Percentiles rank a stretch among this genome's conserved stretches.
Evolutionary conservation across 768 basidiomycete species (phyloP).

Genomic region (Rhizopogon salebrosus): DNA sequence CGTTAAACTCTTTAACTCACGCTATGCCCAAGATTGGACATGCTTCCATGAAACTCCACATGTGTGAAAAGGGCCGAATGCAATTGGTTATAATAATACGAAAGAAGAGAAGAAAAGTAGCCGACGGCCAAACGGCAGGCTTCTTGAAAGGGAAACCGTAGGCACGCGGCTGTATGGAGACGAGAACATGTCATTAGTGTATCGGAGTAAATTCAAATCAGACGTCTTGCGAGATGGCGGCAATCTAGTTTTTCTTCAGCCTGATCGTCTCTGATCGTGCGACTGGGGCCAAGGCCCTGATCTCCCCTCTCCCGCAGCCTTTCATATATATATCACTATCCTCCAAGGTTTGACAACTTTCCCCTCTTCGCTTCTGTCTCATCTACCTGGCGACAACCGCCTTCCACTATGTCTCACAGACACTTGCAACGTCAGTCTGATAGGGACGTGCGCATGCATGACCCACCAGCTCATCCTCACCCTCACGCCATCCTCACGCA

Average conservation of each 20-base stretch:
- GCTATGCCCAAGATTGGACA: conserved; percentile 26
- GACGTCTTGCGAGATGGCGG: conserved; percentile 33
- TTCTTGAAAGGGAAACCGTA: conserved; percentile 35
- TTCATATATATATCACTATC: conserved; percentile 56
- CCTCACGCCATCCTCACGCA: conserved; percentile 39
- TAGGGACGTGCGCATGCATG: conserved; percentile 61
- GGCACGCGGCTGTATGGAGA: conserved; percentile 56
- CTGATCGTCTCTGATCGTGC: conserved; percentile 65
- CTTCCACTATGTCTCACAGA: conserved; percentile 50
- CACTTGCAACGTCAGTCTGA: conserved; percentile 56
- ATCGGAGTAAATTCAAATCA: conserved; percentile 35
- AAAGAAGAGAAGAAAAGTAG: conserved; percentile 22
- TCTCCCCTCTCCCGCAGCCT: conserved; percentile 36
- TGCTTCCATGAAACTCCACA: conserved; percentile 33
- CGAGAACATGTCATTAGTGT: conserved; percentile 27
- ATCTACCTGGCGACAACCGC: conserved; percentile 20
- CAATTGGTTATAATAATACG: not conserved
- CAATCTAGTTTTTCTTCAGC: conserved; percentile 33
- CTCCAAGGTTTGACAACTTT: conserved; percentile 38
- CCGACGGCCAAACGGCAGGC: conserved; percentile 45
- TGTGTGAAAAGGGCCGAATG: conserved; percentile 9
- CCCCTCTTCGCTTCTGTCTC: conserved; percentile 37
- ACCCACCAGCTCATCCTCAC: conserved; percentile 41
- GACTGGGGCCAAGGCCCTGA: conserved; percentile 42
- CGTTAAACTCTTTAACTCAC: conserved; percentile 41